A percentile compares a stretch with the other conserved stretches of the same genome.
phyloP scores from a whole-genome alignment of 768 basidiomycete species.

The Hypholoma sublateritium region DNA sequence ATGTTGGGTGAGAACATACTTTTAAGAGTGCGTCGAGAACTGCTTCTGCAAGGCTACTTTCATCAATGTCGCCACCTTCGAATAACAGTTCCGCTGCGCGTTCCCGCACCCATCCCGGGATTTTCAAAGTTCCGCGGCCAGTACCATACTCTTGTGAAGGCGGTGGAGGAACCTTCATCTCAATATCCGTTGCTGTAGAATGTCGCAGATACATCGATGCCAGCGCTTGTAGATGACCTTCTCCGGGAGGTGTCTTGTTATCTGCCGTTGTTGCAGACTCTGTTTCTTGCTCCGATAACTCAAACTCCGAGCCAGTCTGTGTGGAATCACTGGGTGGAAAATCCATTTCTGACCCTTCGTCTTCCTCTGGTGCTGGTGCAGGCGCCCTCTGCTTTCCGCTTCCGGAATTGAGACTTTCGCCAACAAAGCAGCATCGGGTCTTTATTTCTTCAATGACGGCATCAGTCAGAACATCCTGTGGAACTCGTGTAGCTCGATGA shows the following conservation, averaged over 20 bases:
- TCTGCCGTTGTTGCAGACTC: constrained; percentile 59
- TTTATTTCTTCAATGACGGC: constrained; percentile 87
- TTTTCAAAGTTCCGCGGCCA: constrained; percentile 73
- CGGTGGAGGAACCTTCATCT: constrained; percentile 78
- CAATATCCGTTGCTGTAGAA: constrained; percentile 76
- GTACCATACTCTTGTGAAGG: constrained; percentile 65
- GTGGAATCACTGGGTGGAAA: constrained; percentile 46
- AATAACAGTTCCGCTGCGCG: constrained; percentile 89
- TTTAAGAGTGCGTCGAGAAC: constrained; percentile 75
- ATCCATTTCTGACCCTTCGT: constrained; percentile 40
- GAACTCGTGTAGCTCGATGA: constrained; percentile 65
- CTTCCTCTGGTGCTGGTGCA: constrained; percentile 17
- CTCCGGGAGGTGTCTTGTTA: constrained; percentile 30
- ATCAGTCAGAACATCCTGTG: constrained; percentile 78
- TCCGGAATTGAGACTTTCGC: constrained; percentile 32
- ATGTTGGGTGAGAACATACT: no score
- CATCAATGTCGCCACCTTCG: constrained; percentile 86
- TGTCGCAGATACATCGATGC: constrained; percentile 71
- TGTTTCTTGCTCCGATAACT: constrained; percentile 50
- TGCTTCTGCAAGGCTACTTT: constrained; percentile 79
- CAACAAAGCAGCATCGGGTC: constrained; percentile 87
- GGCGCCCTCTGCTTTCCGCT: constrained; percentile 15
- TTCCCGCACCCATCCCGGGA: constrained; percentile 96
- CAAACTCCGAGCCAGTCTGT: constrained; percentile 73
- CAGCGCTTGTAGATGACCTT: constrained; percentile 62